Evolutionary conservation across 78 protist genomes (phyloP).

Genomic region (Cyanophora paradoxa): DNA sequence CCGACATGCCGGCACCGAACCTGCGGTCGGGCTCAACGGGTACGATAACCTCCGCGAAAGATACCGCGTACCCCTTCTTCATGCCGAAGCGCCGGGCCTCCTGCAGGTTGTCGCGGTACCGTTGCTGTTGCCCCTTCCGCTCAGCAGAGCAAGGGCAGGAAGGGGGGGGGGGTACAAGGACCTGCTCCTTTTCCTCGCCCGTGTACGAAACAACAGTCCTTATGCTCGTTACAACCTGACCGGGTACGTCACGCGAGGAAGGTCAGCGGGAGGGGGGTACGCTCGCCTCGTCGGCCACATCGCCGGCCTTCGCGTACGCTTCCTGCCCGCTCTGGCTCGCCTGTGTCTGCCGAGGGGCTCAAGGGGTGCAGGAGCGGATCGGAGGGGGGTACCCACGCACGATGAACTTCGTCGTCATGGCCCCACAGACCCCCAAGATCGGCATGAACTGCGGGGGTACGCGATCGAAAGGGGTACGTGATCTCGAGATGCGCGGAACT

Average conservation of each 20-base stretch:
- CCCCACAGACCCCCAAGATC: background rate
- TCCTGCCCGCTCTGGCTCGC: background rate
- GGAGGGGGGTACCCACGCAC: background rate
- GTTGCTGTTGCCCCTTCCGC: too few species aligned
- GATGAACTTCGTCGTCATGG: slow-evolving; percentile 7
- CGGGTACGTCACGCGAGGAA: too few species aligned
- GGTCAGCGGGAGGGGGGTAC: too few species aligned
- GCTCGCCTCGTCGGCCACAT: background rate
- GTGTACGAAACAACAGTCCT: slow-evolving; percentile 5
- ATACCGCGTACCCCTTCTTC: background rate
- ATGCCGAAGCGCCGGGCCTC: background rate
- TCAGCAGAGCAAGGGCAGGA: too few species aligned
- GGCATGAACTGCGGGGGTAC: too few species aligned
- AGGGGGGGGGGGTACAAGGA: too few species aligned
- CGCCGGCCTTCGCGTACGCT: slow-evolving; percentile 4
- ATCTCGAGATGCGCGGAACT: too few species aligned
- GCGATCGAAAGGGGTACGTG: too few species aligned
- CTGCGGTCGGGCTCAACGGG: too few species aligned
- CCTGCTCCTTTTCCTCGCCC: background rate
- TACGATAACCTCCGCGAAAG: too few species aligned
- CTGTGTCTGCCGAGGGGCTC: too few species aligned
- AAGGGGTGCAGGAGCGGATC: too few species aligned
- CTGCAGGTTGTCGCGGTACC: background rate
- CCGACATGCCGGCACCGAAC: background rate
- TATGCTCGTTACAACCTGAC: background rate